Percentiles rank a stretch among this genome's conserved stretches.
These are phyloP conservation scores for Symbiodinium pilosum DNA, from an alignment of 73 alveolate species.

Conservation along the genomic window DNA sequence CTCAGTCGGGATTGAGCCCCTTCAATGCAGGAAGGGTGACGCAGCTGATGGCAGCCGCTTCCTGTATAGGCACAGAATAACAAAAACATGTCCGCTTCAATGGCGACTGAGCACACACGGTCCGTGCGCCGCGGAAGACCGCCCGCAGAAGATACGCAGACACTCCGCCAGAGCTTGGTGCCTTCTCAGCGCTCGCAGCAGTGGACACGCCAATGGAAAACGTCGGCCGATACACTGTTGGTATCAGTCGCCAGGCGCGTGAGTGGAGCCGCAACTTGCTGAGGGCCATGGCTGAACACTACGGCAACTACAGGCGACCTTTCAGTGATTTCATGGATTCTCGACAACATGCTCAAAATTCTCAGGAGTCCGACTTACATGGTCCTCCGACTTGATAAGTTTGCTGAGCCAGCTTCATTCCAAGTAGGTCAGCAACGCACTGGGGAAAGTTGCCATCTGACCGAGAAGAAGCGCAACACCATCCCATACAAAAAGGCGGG, in stretches of 20 bases:
- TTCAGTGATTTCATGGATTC: too few species aligned
- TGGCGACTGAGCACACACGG: neutral
- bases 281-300: neutral
- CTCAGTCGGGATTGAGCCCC: conserved; percentile 13
- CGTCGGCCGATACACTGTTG: neutral
- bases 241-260: neutral
- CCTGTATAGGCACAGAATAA: too few species aligned
- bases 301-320: neutral
- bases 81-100: too few species aligned
- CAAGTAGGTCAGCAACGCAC: neutral
- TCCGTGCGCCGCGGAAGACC: neutral
- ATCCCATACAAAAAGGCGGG: neutral
- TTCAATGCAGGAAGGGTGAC: neutral
- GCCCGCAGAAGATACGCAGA: neutral
- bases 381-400: too few species aligned
- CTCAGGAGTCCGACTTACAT: too few species aligned
- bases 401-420: conserved; percentile 3
- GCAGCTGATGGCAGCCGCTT: too few species aligned
- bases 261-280: neutral
- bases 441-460: neutral
- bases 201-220: conserved; percentile 9
- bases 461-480: neutral
- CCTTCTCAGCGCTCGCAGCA: neutral
- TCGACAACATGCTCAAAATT: too few species aligned
- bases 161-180: neutral